Evolutionary conservation across 805 yeast species (phyloP).

Genomic region (Yarrowia alimentaria): DNA sequence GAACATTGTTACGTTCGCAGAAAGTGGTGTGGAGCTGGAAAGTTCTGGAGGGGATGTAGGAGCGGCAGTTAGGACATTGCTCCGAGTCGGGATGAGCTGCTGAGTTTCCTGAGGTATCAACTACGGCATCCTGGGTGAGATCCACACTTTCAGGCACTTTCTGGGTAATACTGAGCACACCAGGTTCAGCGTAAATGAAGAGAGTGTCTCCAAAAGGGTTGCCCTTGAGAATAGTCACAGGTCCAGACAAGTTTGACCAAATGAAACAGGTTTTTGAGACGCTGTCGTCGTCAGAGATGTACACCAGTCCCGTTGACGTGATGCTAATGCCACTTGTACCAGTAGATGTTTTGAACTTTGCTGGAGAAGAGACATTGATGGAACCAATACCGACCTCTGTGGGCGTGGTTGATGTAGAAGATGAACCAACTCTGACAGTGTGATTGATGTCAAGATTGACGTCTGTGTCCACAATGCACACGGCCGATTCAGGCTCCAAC

Average conservation of each 20-base stretch:
- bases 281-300: too few relatives aligned
- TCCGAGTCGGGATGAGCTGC: slow-evolving; percentile 2
- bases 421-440: background rate
- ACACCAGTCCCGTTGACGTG: too few relatives aligned
- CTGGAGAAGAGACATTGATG: background rate
- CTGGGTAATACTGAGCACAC: background rate
- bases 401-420: too few relatives aligned
- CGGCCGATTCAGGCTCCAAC: slow-evolving; percentile 42
- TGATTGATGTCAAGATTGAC: slow-evolving; percentile 43
- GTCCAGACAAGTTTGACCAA: background rate
- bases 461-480: slow-evolving; percentile 58
- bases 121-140: slow-evolving; percentile 11
- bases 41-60: slow-evolving; percentile 38
- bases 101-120: background rate
- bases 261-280: slow-evolving; percentile 18
- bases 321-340: too few relatives aligned
- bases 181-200: slow-evolving; percentile 2
- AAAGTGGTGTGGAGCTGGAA: slow-evolving; percentile 40
- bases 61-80: slow-evolving; percentile 40
- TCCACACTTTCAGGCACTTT: background rate
- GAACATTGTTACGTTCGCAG: slow-evolving; percentile 42
- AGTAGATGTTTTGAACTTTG: too few relatives aligned
- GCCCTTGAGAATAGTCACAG: background rate
- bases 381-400: background rate
- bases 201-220: slow-evolving; percentile 2